phyloP scores from a whole-genome alignment of 2,329 filamentous ascomycete genomes.

The Fusarium dimerum region DNA sequence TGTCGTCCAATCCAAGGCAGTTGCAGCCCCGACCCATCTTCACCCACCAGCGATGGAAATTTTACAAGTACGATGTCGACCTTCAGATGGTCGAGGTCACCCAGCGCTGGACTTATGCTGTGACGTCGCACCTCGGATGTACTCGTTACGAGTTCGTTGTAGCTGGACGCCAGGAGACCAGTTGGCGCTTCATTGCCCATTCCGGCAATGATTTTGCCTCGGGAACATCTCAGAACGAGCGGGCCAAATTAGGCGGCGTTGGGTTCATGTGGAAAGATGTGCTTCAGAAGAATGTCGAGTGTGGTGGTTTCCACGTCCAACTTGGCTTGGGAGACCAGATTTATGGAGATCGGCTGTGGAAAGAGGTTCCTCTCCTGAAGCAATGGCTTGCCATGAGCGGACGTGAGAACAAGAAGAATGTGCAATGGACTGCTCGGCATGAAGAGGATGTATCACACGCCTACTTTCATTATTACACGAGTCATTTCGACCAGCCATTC shows the following conservation, averaged over 20 bases:
- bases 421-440: conserved; percentile 88
- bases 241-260: conserved; percentile 81
- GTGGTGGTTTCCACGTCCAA: conserved; percentile 92
- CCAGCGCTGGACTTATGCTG: conserved; percentile 94
- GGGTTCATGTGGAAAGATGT: conserved; percentile 99
- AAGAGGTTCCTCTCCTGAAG: conserved; percentile 87
- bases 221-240: conserved; percentile 82
- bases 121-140: conserved; percentile 94
- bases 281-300: conserved; percentile 94
- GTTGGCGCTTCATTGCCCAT: conserved; percentile 94
- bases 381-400: conserved; percentile 95
- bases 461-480: conserved; percentile 99
- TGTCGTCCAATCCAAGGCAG: conserved; percentile 91
- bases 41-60: conserved; percentile 90
- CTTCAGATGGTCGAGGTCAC: conserved; percentile 86
- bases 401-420: conserved; percentile 88
- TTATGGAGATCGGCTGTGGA: conserved; percentile 94
- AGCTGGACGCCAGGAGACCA: conserved; percentile 84
- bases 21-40: conserved; percentile 80
- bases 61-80: conserved; percentile 93
- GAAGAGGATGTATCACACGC: conserved; percentile 95
- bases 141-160: conserved; percentile 98
- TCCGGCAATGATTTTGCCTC: conserved; percentile 95
- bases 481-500: conserved; percentile 96
- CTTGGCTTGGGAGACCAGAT: conserved; percentile 92